Base-by-base conservation (phyloP, 1,139 yeast species). In the Suhomyces choctaworum region DNA sequence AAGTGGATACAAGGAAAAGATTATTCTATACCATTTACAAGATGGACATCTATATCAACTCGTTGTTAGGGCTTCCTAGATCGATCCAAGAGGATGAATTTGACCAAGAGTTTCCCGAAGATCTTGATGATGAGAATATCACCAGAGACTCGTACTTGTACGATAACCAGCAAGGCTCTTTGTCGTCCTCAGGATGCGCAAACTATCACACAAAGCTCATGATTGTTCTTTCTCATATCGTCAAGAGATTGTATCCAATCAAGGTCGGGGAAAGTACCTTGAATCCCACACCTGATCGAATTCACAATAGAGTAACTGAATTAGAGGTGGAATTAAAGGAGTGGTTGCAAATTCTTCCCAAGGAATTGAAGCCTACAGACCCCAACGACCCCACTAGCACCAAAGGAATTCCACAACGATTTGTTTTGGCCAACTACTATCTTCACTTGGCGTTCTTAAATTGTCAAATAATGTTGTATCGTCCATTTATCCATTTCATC, bases 401-500 rank as follows among this genome's bases (percentile, higher is more conserved):
- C 16, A 42, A 47, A 14, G 41, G 81, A 16, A 76, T 85, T 5
- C 75, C 85, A n/a, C 78, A 80, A 47, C 68, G 68, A 48, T 82
- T 80, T 52, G 60, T 76, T 31, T 76, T 85, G 56, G 95, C 95
- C 1, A 87, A 87, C 57, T 73, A 85, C 46, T 66, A 88, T 34
- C 65, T 89, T 13, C 92, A 87, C 52, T 65, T 89, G 34, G 78
- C 95, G 5, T 88, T 84, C 46, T 68, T 89, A 39, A 94, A 88
- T 54, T 87, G 89, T 41, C 90, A 86, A 56, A 80, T 89, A 36
- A 84, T 88, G 54, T 66, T 89, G 16, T 90, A 90, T 56, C 76
- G 97, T 34, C 97, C 97, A 1, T 89, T 88, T 55, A 87, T 89
- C 47, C 97, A 89, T 62, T 88, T 83, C 55, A 75, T 87, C 36